phyloP scores from a whole-genome alignment of 805 yeast genomes.

The Dipodascopsis uninucleata region DNA sequence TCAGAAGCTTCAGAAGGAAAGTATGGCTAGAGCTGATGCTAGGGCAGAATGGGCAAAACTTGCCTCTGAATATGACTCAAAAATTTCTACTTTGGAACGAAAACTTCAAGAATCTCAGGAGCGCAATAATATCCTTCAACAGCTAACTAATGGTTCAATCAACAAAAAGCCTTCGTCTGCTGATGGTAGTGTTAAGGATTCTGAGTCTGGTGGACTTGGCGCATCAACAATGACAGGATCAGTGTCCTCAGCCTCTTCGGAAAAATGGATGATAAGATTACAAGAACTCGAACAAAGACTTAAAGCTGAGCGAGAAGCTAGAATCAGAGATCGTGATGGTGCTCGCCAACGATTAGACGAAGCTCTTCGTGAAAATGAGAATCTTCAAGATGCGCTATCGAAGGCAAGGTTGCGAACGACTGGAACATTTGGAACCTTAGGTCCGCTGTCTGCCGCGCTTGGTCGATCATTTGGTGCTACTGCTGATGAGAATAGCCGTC shows the following conservation, averaged over 20 bases:
- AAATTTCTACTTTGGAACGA: slow-evolving; percentile 9
- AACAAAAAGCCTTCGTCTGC: background rate
- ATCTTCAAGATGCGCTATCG: slow-evolving; percentile 4
- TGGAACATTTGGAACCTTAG: slow-evolving; percentile 8
- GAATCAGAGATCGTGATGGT: slow-evolving; percentile 29
- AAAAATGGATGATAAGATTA: slow-evolving; percentile 25
- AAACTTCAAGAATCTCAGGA: slow-evolving; percentile 13
- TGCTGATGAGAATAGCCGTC: background rate
- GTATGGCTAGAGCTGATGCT: slow-evolving; percentile 3
- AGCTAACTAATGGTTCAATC: slow-evolving; percentile 7
- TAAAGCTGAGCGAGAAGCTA: slow-evolving; percentile 30
- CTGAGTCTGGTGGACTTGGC: slow-evolving; percentile 1
- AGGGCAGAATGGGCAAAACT: slow-evolving; percentile 6
- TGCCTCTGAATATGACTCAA: slow-evolving; percentile 12
- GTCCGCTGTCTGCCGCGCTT: slow-evolving; percentile 7
- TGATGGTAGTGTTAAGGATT: slow-evolving; percentile 4
- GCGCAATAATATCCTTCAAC: slow-evolving; percentile 5
- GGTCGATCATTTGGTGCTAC: slow-evolving; percentile 7
- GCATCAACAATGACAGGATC: slow-evolving; percentile 10
- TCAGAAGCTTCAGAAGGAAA: slow-evolving; percentile 6
- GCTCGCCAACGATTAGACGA: slow-evolving; percentile 28
- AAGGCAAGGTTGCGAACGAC: slow-evolving; percentile 12
- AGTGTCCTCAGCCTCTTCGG: slow-evolving; percentile 6
- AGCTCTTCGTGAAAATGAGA: slow-evolving; percentile 16
- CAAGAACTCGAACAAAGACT: slow-evolving; percentile 29